These are phyloP conservation scores for Beauveria sp. DNA, from an alignment of 2,329 filamentous ascomycete species.

Conservation along the genomic window DNA sequence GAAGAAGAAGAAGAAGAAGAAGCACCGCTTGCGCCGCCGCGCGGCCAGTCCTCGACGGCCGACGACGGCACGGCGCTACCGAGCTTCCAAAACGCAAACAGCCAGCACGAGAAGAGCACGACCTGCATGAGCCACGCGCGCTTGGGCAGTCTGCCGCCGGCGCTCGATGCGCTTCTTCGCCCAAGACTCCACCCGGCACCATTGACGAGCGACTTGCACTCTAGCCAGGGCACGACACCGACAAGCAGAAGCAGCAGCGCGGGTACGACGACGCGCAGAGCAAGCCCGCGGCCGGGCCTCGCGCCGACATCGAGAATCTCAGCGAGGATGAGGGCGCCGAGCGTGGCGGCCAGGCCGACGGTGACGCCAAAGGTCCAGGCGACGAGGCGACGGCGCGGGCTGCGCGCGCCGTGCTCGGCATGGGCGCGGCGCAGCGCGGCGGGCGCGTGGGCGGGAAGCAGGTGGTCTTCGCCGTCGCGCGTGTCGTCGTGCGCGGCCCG, in stretches of 20 bases:
- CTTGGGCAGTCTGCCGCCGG: conserved; percentile 32
- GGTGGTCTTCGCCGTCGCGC: conserved; percentile 51
- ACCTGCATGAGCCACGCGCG: conserved; percentile 58
- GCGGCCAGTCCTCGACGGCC: conserved; percentile 9
- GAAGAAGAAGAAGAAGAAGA: background rate
- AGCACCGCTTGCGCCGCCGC: conserved; percentile 6
- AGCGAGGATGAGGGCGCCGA: conserved; percentile 74
- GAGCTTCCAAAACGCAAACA: conserved; percentile 69
- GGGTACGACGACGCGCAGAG: conserved; percentile 62
- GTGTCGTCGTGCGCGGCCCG: conserved; percentile 35
- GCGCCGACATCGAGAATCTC: conserved; percentile 75
- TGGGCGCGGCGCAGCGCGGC: conserved; percentile 50
- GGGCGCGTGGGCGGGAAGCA: conserved; percentile 56
- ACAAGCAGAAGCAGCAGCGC: conserved; percentile 66
- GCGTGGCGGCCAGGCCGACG: conserved; percentile 66
- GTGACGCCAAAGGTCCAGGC: conserved; percentile 68
- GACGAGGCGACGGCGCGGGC: conserved; percentile 41
- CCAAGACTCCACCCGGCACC: conserved; percentile 53
- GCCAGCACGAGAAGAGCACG: conserved; percentile 58
- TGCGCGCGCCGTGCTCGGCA: conserved; percentile 49
- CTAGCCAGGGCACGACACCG: conserved; percentile 68
- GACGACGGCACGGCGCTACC: conserved; percentile 52
- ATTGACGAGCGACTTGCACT: conserved; percentile 59
- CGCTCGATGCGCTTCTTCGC: too few species aligned
- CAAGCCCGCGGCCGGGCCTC: conserved; percentile 57